Base-by-base conservation (phyloP, 305 asterid genomes). In the Ajuga reptans region DNA sequence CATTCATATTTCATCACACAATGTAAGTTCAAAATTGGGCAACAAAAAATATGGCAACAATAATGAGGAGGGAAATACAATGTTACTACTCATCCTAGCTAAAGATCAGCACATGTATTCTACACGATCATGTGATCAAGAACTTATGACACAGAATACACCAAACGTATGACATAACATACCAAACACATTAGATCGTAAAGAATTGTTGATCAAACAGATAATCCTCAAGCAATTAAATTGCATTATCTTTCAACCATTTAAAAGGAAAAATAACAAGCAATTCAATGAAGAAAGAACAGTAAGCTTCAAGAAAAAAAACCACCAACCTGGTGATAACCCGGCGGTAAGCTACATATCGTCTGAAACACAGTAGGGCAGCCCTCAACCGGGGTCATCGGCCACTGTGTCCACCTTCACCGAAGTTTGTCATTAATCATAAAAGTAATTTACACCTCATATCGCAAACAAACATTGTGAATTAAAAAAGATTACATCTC, bases 381-480 rank as follows among this genome's bases (percentile, higher is more conserved):
- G 37, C 99, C 99, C 87, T 94, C 99, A 1, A 94, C 89, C 1
- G 97, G 99, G 27, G 95, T 80, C 99, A 94, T 94, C 51, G 96
- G 90, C 87, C 85, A 83, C 31, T 85, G 96, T 14, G 81, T 70
- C 97, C 97, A 94, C 95, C 99, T 93, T 74, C 72, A 43, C 6
- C 10, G 53, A 36, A 39, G 21, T 51, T 7, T 9, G 65, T 33
- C 54, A 75, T 62, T 65, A 66, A 56, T 47, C 54, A 33, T 17
- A 31, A 34, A 54, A 52, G 41, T 9, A 67, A 58, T 9, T 37
- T 47, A 56, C 67, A 55, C 55, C 66, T 43, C 66, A n/a, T 60
- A 66, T 14, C 49, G 46, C 9, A 72, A 65, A 50, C 41, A 56
- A 34, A 65, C 8, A 36, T 33, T 12, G 52, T 17, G 41, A 33